Conservation (phyloP, 371 early-diverging fungal genomes). For the Mucor mucedo region DNA sequence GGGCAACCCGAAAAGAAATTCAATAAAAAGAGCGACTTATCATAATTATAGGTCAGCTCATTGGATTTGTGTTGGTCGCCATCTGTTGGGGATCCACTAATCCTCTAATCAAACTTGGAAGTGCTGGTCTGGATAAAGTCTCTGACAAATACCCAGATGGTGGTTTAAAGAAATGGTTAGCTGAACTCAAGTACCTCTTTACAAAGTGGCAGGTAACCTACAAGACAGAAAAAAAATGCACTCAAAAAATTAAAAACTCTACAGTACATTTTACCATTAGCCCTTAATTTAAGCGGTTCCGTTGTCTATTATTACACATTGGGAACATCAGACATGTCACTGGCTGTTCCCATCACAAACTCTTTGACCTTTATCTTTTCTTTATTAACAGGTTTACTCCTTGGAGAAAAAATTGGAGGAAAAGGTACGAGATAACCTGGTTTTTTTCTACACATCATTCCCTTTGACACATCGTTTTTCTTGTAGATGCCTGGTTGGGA, state of each 20-base stretch:
- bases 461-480: neutral
- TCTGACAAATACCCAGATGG: constrained; percentile 51
- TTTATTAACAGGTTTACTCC: constrained; percentile 73
- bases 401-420: constrained; percentile 78
- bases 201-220: constrained; percentile 82
- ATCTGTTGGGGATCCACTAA: constrained; percentile 96
- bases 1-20: no score
- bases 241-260: no score
- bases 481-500: constrained; percentile 62
- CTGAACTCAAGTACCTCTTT: constrained; percentile 79
- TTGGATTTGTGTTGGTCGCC: constrained; percentile 65
- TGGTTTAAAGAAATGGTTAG: constrained; percentile 58
- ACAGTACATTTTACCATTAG: constrained; percentile 85
- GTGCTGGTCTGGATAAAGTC: constrained; percentile 77
- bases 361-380: constrained; percentile 90
- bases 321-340: constrained; percentile 87
- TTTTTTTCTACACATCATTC: neutral
- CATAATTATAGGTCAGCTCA: constrained; percentile 20
- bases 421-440: constrained; percentile 37
- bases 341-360: constrained; percentile 92
- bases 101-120: constrained; percentile 91
- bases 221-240: no score
- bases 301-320: constrained; percentile 90
- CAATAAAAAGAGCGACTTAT: no score
- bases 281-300: constrained; percentile 88